phyloP scores from a whole-genome alignment of 1,284 basidiomycete species.

The Coniophora puteana region DNA sequence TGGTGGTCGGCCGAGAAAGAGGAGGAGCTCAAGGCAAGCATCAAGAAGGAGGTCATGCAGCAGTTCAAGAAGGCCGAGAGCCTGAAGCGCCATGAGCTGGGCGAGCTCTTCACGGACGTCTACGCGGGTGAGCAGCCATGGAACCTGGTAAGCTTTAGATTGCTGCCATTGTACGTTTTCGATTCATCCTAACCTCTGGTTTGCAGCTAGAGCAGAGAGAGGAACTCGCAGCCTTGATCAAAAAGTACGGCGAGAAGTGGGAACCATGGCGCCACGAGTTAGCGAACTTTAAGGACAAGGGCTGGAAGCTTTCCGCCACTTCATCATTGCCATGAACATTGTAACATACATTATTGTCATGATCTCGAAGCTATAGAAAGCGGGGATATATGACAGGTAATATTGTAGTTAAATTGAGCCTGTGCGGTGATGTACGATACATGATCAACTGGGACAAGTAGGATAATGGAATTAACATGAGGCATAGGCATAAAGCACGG shows the following conservation, averaged over 20 bases:
- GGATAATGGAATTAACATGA: too few species aligned
- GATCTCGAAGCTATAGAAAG: too few species aligned
- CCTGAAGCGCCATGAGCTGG: slow-evolving; percentile 65
- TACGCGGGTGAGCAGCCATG: slow-evolving; percentile 84
- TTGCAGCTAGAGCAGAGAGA: slow-evolving; percentile 77
- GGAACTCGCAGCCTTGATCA: slow-evolving; percentile 71
- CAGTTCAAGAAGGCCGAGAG: slow-evolving; percentile 79
- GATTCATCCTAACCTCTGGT: not conserved
- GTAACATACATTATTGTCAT: too few species aligned
- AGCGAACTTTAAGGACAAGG: slow-evolving; percentile 76
- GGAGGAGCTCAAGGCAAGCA: slow-evolving; percentile 61
- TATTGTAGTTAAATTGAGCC: too few species aligned
- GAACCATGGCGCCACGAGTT: slow-evolving; percentile 84
- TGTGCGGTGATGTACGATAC: too few species aligned
- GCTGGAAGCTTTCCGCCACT: slow-evolving; percentile 46
- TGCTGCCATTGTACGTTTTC: not conserved
- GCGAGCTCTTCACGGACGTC: slow-evolving; percentile 84
- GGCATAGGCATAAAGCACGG: too few species aligned
- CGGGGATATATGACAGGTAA: too few species aligned
- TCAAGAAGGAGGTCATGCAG: slow-evolving; percentile 73
- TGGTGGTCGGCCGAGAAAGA: slow-evolving; percentile 87
- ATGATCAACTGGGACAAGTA: too few species aligned
- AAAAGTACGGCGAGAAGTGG: slow-evolving; percentile 82
- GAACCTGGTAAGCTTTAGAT: slow-evolving; percentile 67
- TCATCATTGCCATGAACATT: not conserved